Percentiles rank a stretch among this genome's conserved stretches.
Conservation (phyloP, 768 basidiomycete species). For the Artomyces pyxidatus region DNA sequence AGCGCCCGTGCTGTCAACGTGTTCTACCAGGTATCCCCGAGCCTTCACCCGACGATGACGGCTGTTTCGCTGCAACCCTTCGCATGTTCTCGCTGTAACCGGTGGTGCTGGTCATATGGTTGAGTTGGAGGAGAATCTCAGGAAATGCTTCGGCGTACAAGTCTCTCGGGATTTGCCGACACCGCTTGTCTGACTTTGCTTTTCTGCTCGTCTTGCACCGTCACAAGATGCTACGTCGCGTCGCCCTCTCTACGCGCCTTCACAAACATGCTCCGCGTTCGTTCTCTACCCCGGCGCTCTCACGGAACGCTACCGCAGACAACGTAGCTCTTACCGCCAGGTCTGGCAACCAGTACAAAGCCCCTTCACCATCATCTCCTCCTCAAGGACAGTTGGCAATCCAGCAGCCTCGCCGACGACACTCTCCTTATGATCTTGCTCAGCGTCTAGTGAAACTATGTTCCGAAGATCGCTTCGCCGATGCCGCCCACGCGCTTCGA, state of each 20-base stretch:
- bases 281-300: too few relatives aligned
- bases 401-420: too few relatives aligned
- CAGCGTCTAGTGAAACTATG: slow-evolving; percentile 50
- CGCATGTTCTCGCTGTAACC: too few relatives aligned
- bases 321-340: too few relatives aligned
- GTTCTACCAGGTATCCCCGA: too few relatives aligned
- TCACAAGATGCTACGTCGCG: neutral
- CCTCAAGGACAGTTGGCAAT: too few relatives aligned
- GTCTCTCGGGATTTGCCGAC: neutral
- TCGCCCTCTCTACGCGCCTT: neutral
- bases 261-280: too few relatives aligned
- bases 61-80: too few relatives aligned
- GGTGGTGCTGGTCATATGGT: neutral
- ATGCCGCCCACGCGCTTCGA: slow-evolving; percentile 60
- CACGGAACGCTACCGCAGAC: too few relatives aligned
- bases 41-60: too few relatives aligned
- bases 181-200: neutral
- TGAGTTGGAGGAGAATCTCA: neutral
- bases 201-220: neutral
- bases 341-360: too few relatives aligned
- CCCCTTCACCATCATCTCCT: too few relatives aligned
- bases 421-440: slow-evolving; percentile 54
- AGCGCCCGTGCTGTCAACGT: neutral
- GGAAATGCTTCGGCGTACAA: neutral
- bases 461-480: slow-evolving; percentile 45